These are phyloP conservation scores for Ophiostoma pallidulum DNA, from an alignment of 2,329 filamentous ascomycete species.

Conservation along the genomic window DNA sequence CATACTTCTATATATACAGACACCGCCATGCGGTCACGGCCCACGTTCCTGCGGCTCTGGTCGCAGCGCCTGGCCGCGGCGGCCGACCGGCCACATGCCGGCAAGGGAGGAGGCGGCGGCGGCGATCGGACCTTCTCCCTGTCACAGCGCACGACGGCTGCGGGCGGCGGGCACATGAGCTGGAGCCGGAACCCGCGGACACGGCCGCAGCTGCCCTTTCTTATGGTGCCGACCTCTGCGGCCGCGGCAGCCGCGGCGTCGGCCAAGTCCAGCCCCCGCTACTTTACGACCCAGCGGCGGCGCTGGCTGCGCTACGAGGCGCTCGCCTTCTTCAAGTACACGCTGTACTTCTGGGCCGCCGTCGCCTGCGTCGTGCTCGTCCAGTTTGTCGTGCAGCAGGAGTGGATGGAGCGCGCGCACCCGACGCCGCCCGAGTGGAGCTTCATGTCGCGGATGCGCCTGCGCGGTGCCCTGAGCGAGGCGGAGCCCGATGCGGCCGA, in stretches of 20 bases:
- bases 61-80: constrained; percentile 1
- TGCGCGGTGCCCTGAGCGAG: constrained; percentile 50
- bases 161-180: neutral
- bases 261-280: constrained; percentile 52
- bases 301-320: constrained; percentile 62
- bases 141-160: neutral
- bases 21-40: constrained; percentile 5
- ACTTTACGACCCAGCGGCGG: constrained; percentile 70
- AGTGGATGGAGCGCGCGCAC: constrained; percentile 63
- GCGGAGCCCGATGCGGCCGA: neutral
- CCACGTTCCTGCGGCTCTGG: constrained; percentile 1
- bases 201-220: constrained; percentile 42
- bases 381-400: constrained; percentile 59
- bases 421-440: constrained; percentile 80
- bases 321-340: constrained; percentile 59
- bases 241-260: constrained; percentile 5
- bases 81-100: neutral
- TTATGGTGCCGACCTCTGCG: constrained; percentile 28
- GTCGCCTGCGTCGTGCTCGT: constrained; percentile 50
- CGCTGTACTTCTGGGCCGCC: constrained; percentile 54
- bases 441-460: constrained; percentile 57
- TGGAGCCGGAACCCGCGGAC: constrained; percentile 7
- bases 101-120: too few species aligned
- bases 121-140: constrained; percentile 6
- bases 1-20: neutral